phyloP scores from a whole-genome alignment of 306 rosid species.

The Quercus bicolor region DNA sequence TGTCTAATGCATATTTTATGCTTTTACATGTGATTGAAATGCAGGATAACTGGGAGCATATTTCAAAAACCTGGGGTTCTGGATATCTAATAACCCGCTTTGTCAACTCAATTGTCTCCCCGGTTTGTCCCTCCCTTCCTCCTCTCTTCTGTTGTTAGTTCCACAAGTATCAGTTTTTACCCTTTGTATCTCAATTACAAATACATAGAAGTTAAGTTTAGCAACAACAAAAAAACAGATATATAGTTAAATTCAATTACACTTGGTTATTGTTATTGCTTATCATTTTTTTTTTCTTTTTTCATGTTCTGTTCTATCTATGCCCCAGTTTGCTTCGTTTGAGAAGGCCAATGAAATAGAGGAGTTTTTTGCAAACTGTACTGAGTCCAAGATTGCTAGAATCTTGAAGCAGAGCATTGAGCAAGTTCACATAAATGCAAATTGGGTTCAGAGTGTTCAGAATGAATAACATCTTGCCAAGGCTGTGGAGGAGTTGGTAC shows the following conservation, averaged over 20 bases:
- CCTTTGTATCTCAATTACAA: not conserved
- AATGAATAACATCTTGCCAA: constrained; percentile 46
- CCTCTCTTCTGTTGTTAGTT: not conserved
- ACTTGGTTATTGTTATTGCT: not conserved
- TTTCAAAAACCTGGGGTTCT: constrained; percentile 63
- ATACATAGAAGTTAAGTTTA: not conserved
- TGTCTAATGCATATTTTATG: not conserved
- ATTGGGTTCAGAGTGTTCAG: constrained; percentile 65
- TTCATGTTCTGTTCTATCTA: not conserved
- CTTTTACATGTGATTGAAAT: not conserved
- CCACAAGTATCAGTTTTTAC: not conserved
- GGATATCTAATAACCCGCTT: constrained; percentile 71
- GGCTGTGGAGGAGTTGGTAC: constrained; percentile 46
- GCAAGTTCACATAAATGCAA: constrained; percentile 64
- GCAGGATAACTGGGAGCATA: constrained; percentile 74
- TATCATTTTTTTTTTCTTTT: not conserved
- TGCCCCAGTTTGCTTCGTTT: constrained; percentile 70
- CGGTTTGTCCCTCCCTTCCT: constrained; percentile 51
- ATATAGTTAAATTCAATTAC: not conserved
- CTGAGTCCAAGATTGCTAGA: constrained; percentile 52
- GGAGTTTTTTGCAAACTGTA: constrained; percentile 65
- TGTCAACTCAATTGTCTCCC: constrained; percentile 65
- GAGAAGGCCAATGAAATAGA: constrained; percentile 81
- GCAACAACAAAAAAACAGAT: not conserved
- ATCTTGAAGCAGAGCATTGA: constrained; percentile 94